A percentile compares a stretch with the other conserved stretches of the same genome.
phyloP scores from a whole-genome alignment of 129 eudicot genomes.

The Helianthus tuberosus region DNA sequence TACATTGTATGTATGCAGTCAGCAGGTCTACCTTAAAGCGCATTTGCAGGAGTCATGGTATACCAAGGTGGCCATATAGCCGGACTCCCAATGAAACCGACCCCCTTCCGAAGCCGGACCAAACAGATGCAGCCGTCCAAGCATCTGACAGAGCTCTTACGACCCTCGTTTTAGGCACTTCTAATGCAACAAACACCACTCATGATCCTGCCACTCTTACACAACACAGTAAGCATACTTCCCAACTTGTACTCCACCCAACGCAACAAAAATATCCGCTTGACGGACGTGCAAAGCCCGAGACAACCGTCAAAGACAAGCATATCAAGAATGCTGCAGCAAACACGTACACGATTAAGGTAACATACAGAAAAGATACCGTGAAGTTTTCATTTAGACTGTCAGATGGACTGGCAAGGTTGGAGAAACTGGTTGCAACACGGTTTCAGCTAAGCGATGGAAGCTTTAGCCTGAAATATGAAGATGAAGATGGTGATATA shows the following conservation, averaged over 20 bases:
- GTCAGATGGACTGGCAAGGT: conserved; percentile 21
- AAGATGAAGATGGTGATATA: conserved; percentile 20
- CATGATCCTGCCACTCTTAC: background rate
- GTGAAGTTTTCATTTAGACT: conserved; percentile 10
- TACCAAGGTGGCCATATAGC: conserved; percentile 12
- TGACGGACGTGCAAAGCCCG: conserved; percentile 1
- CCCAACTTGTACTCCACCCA: background rate
- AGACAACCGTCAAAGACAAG: background rate
- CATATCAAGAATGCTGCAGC: background rate
- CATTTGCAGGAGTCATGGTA: conserved; percentile 3
- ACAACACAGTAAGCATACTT: background rate
- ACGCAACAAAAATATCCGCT: background rate
- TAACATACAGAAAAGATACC: conserved; percentile 1
- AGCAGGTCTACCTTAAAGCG: conserved; percentile 6
- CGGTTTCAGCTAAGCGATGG: conserved; percentile 6
- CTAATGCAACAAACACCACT: background rate
- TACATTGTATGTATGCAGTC: background rate
- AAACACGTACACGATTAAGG: conserved; percentile 6
- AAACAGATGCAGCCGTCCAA: background rate
- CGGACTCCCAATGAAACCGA: conserved; percentile 1
- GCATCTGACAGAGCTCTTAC: background rate
- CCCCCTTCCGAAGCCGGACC: background rate
- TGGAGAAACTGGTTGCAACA: conserved; percentile 12
- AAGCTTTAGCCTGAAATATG: conserved; percentile 18
- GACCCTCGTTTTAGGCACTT: background rate